These are phyloP conservation scores for Symbiotaphrina buchneri DNA, from an alignment of 495 filamentous ascomycete species.

Conservation along the genomic window DNA sequence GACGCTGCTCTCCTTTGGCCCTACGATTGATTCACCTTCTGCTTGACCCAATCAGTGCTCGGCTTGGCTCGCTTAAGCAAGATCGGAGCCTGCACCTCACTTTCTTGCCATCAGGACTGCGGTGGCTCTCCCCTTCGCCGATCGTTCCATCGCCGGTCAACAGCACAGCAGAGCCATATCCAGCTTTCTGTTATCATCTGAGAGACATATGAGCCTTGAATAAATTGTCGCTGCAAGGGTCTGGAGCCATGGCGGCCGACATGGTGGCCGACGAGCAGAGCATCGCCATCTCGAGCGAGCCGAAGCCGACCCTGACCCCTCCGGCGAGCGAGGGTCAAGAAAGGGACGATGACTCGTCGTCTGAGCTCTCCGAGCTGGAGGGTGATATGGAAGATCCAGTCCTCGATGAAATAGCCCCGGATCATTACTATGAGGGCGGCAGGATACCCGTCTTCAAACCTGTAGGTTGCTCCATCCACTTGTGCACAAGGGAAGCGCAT, in stretches of 20 bases:
- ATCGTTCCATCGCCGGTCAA: too few relatives aligned
- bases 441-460: constrained; percentile 89
- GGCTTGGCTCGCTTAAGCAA: too few relatives aligned
- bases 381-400: constrained; percentile 32
- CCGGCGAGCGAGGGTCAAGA: constrained; percentile 17
- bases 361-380: constrained; percentile 16
- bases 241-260: constrained; percentile 5
- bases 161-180: too few relatives aligned
- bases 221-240: too few relatives aligned
- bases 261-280: constrained; percentile 3
- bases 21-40: too few relatives aligned
- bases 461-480: constrained; percentile 24
- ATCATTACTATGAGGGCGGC: constrained; percentile 68
- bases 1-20: too few relatives aligned
- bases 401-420: constrained; percentile 49
- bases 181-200: too few relatives aligned
- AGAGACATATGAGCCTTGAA: too few relatives aligned
- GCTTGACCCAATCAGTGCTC: too few relatives aligned
- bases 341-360: constrained; percentile 13
- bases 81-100: too few relatives aligned
- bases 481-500: not conserved
- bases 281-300: constrained; percentile 3
- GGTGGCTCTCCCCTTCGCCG: too few relatives aligned
- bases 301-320: constrained; percentile 7
- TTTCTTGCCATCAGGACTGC: too few relatives aligned